Evolutionary conservation across 176 grass and related monocot species (phyloP).

Genomic region (Avena atlantica): DNA sequence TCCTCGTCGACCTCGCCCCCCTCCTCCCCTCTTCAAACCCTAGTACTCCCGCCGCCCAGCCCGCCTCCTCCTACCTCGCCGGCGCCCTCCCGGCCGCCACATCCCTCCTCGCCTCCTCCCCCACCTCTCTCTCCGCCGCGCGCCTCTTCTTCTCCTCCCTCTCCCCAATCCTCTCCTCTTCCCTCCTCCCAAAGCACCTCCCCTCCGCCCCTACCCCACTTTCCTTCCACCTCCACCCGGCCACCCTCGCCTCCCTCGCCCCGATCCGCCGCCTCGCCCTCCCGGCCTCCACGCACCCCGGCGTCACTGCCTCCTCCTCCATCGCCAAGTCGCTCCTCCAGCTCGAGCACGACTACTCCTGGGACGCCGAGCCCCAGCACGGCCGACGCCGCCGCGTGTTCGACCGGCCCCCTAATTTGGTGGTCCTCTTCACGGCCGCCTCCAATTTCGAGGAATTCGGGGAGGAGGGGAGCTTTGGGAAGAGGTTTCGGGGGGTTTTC

Average conservation of each 20-base stretch:
- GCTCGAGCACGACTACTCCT: conserved; percentile 76
- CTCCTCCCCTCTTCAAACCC: conserved; percentile 44
- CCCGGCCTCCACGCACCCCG: conserved; percentile 14
- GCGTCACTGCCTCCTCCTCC: conserved; percentile 41
- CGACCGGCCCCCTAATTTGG: conserved; percentile 59
- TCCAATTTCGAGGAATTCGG: conserved; percentile 43
- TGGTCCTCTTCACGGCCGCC: conserved; percentile 54
- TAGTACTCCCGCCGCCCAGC: neutral
- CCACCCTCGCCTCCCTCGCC: conserved; percentile 57
- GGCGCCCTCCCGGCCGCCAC: conserved; percentile 50
- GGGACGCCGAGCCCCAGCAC: conserved; percentile 48
- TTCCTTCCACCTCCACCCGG: conserved; percentile 63
- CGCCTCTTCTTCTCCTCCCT: conserved; percentile 70
- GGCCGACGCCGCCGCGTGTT: conserved; percentile 31
- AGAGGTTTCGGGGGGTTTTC: conserved; percentile 48
- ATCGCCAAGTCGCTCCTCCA: conserved; percentile 71
- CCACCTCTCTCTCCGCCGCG: conserved; percentile 47
- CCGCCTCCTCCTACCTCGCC: conserved; percentile 45
- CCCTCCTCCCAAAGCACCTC: conserved; percentile 61
- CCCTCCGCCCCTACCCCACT: conserved; percentile 60
- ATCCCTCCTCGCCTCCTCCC: conserved; percentile 38
- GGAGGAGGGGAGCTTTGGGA: neutral
- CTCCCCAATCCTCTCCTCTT: conserved; percentile 66
- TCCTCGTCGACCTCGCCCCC: conserved; percentile 71
- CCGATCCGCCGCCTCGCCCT: conserved; percentile 46